These are phyloP conservation scores for Extremus antarcticus DNA, from an alignment of 495 filamentous ascomycete species.

Conservation along the genomic window DNA sequence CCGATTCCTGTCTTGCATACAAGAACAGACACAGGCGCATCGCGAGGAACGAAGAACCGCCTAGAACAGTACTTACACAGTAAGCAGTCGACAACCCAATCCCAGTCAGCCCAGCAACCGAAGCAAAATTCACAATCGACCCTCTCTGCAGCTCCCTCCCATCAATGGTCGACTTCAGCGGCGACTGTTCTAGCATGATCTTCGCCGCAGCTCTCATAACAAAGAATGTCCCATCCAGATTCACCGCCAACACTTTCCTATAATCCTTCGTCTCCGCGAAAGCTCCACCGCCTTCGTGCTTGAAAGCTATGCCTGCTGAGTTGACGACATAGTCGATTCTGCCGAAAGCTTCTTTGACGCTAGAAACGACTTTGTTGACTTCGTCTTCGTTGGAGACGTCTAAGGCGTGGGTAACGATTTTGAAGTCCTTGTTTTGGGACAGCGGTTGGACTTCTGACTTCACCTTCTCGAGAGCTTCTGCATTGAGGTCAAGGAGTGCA, in stretches of 20 bases:
- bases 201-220: slow-evolving; percentile 6
- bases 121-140: background rate
- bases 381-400: slow-evolving; percentile 26
- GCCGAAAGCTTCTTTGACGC: slow-evolving; percentile 25
- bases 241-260: background rate
- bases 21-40: too few species aligned
- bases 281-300: background rate
- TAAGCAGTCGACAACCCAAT: background rate
- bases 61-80: background rate
- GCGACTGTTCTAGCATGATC: slow-evolving; percentile 16
- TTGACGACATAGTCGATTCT: slow-evolving; percentile 39
- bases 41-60: too few species aligned
- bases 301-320: slow-evolving; percentile 1
- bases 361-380: slow-evolving; percentile 21
- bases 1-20: too few species aligned
- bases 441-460: slow-evolving; percentile 11
- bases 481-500: slow-evolving; percentile 16
- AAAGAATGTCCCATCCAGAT: slow-evolving; percentile 19
- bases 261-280: background rate
- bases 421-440: slow-evolving; percentile 7
- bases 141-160: background rate
- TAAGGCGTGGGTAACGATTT: slow-evolving; percentile 18
- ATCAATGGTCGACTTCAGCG: background rate
- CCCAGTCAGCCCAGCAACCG: background rate
- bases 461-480: slow-evolving; percentile 14